These are phyloP conservation scores for Mucor irregularis DNA, from an alignment of 371 early-diverging fungal species.

Conservation along the genomic window DNA sequence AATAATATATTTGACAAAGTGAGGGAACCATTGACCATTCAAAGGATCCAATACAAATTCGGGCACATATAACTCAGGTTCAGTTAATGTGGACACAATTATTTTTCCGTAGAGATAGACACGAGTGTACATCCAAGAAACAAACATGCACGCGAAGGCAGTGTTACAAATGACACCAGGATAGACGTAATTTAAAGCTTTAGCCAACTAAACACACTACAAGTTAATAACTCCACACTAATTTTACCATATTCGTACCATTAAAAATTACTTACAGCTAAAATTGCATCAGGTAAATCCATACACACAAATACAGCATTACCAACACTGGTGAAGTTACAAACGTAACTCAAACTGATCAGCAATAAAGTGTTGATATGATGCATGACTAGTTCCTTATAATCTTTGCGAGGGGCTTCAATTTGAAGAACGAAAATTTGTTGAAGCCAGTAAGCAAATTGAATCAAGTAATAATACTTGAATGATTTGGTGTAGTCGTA, in stretches of 20 bases:
- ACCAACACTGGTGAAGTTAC: slow-evolving; percentile 76
- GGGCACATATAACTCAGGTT: slow-evolving; percentile 45
- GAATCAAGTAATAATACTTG: slow-evolving; percentile 72
- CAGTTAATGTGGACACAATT: slow-evolving; percentile 43
- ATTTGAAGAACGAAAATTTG: slow-evolving; percentile 73
- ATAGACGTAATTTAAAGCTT: slow-evolving; percentile 57
- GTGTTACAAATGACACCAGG: slow-evolving; percentile 54
- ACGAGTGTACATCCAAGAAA: slow-evolving; percentile 77
- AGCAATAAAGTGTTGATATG: slow-evolving; percentile 73
- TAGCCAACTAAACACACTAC: slow-evolving; percentile 60
- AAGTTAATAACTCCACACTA: neutral
- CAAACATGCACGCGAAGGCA: slow-evolving; percentile 62
- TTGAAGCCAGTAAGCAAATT: slow-evolving; percentile 76
- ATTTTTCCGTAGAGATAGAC: slow-evolving; percentile 61
- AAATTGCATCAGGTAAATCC: slow-evolving; percentile 77
- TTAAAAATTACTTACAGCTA: slow-evolving; percentile 58
- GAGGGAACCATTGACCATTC: slow-evolving; percentile 50
- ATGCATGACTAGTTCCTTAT: slow-evolving; percentile 66
- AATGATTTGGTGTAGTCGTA: slow-evolving; percentile 53
- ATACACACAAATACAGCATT: slow-evolving; percentile 76
- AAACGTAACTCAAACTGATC: slow-evolving; percentile 62
- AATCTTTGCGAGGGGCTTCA: slow-evolving; percentile 76
- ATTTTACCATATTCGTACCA: neutral
- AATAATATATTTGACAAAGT: slow-evolving; percentile 52
- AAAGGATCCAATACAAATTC: slow-evolving; percentile 46